A percentile compares a stretch with the other conserved stretches of the same genome.
phyloP scores from a whole-genome alignment of 345 rosid genomes.

The Syzygium aqueum region DNA sequence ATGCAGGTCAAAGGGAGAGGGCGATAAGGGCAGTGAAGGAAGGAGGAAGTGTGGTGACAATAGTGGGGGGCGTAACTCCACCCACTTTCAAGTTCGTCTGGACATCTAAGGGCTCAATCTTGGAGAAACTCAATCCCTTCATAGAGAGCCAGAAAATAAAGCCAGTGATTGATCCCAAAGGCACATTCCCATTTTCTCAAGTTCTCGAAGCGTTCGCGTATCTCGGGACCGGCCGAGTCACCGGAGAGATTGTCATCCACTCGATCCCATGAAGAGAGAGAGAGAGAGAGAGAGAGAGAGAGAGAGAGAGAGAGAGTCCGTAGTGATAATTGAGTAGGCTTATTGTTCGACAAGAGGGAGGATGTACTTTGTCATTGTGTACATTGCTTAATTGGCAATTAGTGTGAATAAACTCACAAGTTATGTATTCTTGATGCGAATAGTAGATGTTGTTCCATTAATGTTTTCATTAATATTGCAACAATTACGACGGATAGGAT shows the following conservation, averaged over 20 bases:
- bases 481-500: neutral
- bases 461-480: neutral
- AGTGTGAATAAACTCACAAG: neutral
- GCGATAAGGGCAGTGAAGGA: conserved; percentile 73
- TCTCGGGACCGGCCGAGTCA: conserved; percentile 62
- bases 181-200: conserved; percentile 54
- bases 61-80: conserved; percentile 71
- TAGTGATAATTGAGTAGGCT: neutral
- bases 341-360: neutral
- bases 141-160: conserved; percentile 63
- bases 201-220: conserved; percentile 57
- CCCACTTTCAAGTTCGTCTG: conserved; percentile 74
- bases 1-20: conserved; percentile 62
- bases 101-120: conserved; percentile 56
- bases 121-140: conserved; percentile 65
- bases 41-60: conserved; percentile 80
- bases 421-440: neutral
- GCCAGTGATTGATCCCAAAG: conserved; percentile 69
- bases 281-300: neutral
- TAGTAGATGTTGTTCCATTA: neutral
- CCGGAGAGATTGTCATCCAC: conserved; percentile 57
- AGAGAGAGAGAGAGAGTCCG: neutral
- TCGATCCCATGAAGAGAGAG: conserved; percentile 37
- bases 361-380: neutral
- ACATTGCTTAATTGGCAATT: neutral